Evolutionary conservation across 31 red algal genomes (phyloP).

Genomic region (Pterothamnion heteromorphum): DNA sequence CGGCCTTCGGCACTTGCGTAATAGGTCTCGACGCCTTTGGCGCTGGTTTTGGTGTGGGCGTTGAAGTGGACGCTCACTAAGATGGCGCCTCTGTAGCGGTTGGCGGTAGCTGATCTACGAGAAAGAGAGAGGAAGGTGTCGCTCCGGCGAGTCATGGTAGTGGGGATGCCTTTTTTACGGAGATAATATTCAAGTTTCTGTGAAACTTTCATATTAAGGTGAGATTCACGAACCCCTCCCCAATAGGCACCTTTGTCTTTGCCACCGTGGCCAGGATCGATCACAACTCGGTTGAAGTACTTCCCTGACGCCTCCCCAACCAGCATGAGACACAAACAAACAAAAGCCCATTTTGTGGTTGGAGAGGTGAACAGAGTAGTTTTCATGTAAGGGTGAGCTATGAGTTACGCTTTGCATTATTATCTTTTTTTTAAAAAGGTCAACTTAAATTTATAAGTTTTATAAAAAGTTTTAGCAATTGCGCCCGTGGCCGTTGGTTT

Average conservation of each 20-base stretch:
- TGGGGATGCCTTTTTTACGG: background rate
- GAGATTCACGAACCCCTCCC: background rate
- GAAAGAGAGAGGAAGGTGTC: background rate
- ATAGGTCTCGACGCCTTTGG: background rate
- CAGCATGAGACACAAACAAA: too few relatives aligned
- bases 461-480: too few relatives aligned
- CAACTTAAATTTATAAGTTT: too few relatives aligned
- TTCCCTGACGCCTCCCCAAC: too few relatives aligned
- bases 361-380: too few relatives aligned
- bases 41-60: background rate
- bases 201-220: background rate
- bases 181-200: background rate
- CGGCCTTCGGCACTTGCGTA: background rate
- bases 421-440: too few relatives aligned
- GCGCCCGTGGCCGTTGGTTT: too few relatives aligned
- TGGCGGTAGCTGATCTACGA: background rate
- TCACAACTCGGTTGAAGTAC: too few relatives aligned
- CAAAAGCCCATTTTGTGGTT: too few relatives aligned
- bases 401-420: too few relatives aligned
- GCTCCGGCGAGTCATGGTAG: background rate
- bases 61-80: conserved; percentile 27
- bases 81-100: background rate
- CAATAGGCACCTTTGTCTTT: background rate
- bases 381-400: too few relatives aligned
- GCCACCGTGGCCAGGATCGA: conserved; percentile 8